phyloP scores from a whole-genome alignment of 1,284 basidiomycete genomes.

The Rhodotorula sp. region DNA sequence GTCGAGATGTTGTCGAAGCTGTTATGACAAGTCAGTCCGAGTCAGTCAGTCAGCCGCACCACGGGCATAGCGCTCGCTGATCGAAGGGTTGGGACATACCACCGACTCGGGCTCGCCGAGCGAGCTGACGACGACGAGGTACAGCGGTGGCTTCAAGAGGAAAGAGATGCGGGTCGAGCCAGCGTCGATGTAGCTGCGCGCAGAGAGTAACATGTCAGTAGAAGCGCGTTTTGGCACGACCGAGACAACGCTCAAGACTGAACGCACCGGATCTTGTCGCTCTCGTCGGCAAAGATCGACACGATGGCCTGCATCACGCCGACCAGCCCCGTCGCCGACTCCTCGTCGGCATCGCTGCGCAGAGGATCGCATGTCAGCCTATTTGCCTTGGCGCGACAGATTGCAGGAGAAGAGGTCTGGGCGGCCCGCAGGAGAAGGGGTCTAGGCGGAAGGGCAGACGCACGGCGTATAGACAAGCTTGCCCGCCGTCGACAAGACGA shows the following conservation, averaged over 20 bases:
- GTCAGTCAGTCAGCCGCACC: not conserved
- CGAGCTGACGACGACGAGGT: constrained; percentile 78
- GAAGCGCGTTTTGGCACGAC: not conserved
- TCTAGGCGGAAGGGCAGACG: constrained; percentile 30
- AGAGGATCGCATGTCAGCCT: too few species aligned
- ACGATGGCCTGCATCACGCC: constrained; percentile 94
- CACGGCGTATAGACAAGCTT: constrained; percentile 89
- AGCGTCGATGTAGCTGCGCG: constrained; percentile 64
- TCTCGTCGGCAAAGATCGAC: constrained; percentile 50
- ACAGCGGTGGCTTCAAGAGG: constrained; percentile 78
- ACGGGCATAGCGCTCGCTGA: not conserved
- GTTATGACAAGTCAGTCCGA: constrained; percentile 36
- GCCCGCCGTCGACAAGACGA: constrained; percentile 88
- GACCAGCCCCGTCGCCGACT: constrained; percentile 74
- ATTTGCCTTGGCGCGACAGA: not conserved
- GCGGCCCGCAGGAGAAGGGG: constrained; percentile 12
- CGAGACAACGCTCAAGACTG: not conserved
- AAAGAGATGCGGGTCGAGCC: constrained; percentile 78
- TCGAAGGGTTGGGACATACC: constrained; percentile 59
- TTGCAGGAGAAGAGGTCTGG: not conserved
- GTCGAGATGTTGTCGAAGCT: constrained; percentile 90
- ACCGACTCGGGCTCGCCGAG: constrained; percentile 94
- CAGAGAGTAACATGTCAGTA: not conserved
- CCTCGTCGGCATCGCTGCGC: constrained; percentile 49
- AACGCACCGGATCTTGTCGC: constrained; percentile 43